Percentiles rank a stretch among this genome's conserved stretches.
Evolutionary conservation across 1,139 yeast genomes (phyloP).

Genomic region (Diutina siamensis): DNA sequence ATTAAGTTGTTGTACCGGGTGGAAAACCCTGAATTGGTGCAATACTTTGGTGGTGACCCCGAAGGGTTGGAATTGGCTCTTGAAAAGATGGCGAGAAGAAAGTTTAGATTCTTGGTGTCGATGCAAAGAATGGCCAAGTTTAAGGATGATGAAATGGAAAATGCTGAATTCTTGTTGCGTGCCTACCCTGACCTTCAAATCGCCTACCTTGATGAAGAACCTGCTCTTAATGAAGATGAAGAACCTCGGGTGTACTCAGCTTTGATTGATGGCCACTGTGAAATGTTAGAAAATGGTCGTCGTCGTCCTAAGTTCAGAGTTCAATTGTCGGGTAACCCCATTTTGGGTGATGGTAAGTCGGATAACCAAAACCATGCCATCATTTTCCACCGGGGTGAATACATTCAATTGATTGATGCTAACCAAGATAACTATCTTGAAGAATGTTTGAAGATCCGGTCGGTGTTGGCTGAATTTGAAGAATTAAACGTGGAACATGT

Average conservation of each 20-base stretch:
- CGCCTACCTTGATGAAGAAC: constrained; percentile 94
- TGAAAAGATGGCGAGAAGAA: constrained; percentile 98
- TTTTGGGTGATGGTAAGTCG: constrained; percentile 98
- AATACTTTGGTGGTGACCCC: constrained; percentile 96
- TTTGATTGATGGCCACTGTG: constrained; percentile 88
- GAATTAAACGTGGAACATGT: constrained; percentile 83
- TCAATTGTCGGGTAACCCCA: constrained; percentile 97
- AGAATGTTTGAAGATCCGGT: constrained; percentile 96
- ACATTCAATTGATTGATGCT: constrained; percentile 95
- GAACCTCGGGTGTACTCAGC: constrained; percentile 97
- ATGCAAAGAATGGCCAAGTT: constrained; percentile 98
- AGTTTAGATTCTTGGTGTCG: constrained; percentile 92
- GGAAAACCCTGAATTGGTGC: constrained; percentile 97
- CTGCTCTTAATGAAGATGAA: constrained; percentile 83
- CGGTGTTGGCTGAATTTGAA: constrained; percentile 95
- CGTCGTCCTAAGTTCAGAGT: constrained; percentile 98
- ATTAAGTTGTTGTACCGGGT: constrained; percentile 94
- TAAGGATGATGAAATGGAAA: constrained; percentile 95
- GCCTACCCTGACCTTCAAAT: constrained; percentile 98
- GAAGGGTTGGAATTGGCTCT: constrained; percentile 91
- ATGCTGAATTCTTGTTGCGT: constrained; percentile 93
- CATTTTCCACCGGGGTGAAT: constrained; percentile 98
- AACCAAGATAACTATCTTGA: constrained; percentile 97
- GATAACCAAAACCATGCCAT: constrained; percentile 97
- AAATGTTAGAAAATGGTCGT: constrained; percentile 92